A percentile compares a stretch with the other conserved stretches of the same genome.
Conservation (phyloP, 257 asterid genomes). For the Capsicum baccatum region DNA sequence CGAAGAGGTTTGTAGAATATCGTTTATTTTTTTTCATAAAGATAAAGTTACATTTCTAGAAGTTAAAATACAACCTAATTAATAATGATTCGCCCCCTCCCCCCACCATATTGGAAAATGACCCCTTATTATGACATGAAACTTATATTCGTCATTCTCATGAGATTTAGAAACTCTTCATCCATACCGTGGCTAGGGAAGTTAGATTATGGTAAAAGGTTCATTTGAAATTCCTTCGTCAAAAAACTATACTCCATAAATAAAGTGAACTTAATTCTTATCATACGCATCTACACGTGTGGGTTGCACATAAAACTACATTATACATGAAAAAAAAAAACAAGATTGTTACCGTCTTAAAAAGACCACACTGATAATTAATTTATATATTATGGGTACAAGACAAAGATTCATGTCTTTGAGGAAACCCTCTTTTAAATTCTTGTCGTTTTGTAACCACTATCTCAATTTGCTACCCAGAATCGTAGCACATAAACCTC, state of each 20-base stretch:
- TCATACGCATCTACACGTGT: neutral
- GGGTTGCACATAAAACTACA: neutral
- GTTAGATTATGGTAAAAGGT: neutral
- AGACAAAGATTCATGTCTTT: conserved; percentile 21
- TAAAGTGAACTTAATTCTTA: neutral
- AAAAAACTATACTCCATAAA: neutral
- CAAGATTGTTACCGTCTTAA: neutral
- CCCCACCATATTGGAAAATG: neutral
- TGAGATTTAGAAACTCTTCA: neutral
- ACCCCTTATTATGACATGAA: neutral
- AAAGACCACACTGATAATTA: neutral
- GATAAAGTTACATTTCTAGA: neutral
- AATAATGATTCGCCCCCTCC: neutral
- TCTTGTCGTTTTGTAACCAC: conserved; percentile 25
- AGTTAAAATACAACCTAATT: neutral
- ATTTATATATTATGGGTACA: neutral
- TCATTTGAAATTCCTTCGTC: neutral
- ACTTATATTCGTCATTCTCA: neutral
- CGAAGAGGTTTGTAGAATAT: neutral
- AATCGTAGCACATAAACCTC: conserved; percentile 15
- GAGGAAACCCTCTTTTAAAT: conserved; percentile 9
- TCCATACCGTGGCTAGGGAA: no score
- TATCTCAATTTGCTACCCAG: conserved; percentile 19
- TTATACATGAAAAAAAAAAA: neutral
- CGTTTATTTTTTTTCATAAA: neutral